Base-by-base conservation (phyloP, 2,329 filamentous ascomycete species). In the Xylariaceae sp. region DNA sequence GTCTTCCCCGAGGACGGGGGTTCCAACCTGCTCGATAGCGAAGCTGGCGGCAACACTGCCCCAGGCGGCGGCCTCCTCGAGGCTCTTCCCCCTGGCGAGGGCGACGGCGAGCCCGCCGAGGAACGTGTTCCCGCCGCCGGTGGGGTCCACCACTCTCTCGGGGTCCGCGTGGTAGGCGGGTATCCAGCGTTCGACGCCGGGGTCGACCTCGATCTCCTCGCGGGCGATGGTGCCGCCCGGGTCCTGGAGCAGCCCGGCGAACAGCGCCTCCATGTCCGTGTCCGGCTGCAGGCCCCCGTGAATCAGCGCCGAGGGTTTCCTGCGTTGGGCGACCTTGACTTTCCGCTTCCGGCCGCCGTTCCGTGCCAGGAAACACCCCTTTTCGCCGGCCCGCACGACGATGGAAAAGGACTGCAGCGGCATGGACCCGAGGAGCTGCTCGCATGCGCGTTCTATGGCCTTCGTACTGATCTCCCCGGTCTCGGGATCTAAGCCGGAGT, bases 71-170 rank as follows among this genome's bases (percentile, higher is more conserved):
- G 91, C 92, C 65, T 91, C 86, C 57, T 87, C 84, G 41, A 90
- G 77, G 21, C 72, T 69, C 63, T 82, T 78, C 1, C 84, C 86
- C 50, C 88, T 76, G 29, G 79, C 86, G 63, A 89, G 73, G 1
- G 79, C 85, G 12, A 87, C 77, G 0, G 79, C 76, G 45, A 86
- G 64, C n/a, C 82, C 81, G 20, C 82, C 81, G 20, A 97, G 79
- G 66, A 97, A 98, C 0, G 89, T 88, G 73, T 99, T 99, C 0
- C 95, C 95, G 19, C 92, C 95, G 9, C 95, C 95, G 0, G 95
- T 98, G 0, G 93, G 93, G 72, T 98, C 95, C n/a, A 95, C 77
- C 1, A 97, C 91, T 55, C 77, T 83, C 40, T 75, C 71, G 4
- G 70, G 54, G 7, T 68, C 62, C 1, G 49, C 66, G 68, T 93